phyloP scores from a whole-genome alignment of 1,284 basidiomycete genomes.

The Hemileia vastatrix region DNA sequence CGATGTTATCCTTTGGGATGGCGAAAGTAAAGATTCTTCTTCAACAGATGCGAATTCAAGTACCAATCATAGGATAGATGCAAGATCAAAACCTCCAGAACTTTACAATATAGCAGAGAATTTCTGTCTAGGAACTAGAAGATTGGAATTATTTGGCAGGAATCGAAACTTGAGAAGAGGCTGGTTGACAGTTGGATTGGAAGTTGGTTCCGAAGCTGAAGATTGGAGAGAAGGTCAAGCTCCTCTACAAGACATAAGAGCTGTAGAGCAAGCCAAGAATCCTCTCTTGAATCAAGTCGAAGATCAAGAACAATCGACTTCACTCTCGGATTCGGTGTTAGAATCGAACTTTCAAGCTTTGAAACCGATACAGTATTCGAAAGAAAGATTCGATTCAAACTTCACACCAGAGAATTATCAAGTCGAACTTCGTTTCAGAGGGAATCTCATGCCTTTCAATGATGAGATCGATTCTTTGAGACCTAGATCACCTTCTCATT shows the following conservation, averaged over 20 bases:
- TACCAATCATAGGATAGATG: constrained; percentile 18
- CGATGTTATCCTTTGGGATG: constrained; percentile 18
- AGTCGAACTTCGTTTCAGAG: no score
- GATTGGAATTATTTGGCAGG: constrained; percentile 80
- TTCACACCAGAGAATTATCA: constrained; percentile 36
- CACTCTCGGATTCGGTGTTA: no score
- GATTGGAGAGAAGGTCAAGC: constrained; percentile 5
- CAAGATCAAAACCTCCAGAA: constrained; percentile 60
- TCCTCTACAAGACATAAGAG: background rate
- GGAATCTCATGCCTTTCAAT: no score
- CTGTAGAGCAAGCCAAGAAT: background rate
- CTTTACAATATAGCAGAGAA: constrained; percentile 93
- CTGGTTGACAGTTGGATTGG: constrained; percentile 72
- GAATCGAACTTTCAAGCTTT: constrained; percentile 15
- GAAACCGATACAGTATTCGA: constrained; percentile 28
- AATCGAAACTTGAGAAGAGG: constrained; percentile 65
- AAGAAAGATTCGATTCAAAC: constrained; percentile 28
- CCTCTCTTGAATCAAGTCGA: background rate
- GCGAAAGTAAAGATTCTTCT: constrained; percentile 7
- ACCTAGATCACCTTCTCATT: constrained; percentile 15
- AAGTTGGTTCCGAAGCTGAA: constrained; percentile 33
- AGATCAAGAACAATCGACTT: constrained; percentile 6
- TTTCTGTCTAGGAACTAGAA: constrained; percentile 86
- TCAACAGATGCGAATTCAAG: background rate
- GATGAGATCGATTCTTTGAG: constrained; percentile 21